A percentile compares a stretch with the other conserved stretches of the same genome.
Conservation (phyloP, 73 alveolate genomes). For the Stentor coeruleus region DNA sequence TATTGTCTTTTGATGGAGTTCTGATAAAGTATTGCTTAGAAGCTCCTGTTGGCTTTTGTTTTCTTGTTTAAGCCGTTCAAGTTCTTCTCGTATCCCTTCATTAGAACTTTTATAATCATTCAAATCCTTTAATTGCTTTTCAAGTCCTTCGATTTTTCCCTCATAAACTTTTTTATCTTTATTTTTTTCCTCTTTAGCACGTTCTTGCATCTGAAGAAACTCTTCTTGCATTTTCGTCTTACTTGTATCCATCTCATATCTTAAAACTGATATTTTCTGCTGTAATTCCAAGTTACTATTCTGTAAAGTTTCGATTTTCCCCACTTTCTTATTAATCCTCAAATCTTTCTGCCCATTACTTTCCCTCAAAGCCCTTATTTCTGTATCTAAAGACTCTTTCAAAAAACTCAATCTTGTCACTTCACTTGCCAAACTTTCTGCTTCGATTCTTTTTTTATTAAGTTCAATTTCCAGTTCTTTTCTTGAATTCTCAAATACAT, state of each 20-base stretch:
- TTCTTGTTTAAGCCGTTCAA: not conserved
- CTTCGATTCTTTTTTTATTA: not conserved
- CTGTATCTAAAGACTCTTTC: conserved; percentile 13
- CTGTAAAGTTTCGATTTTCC: conserved; percentile 3
- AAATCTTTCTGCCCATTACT: not conserved
- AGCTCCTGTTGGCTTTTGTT: not conserved
- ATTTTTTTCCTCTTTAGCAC: not conserved
- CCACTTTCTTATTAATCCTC: not conserved
- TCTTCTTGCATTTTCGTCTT: not conserved
- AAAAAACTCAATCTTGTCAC: not conserved
- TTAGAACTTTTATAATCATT: not conserved
- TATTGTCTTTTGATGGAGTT: not conserved
- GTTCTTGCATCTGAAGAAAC: not conserved
- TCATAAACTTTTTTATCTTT: not conserved
- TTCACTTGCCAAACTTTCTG: not conserved
- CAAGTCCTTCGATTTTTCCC: not conserved
- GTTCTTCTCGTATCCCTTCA: no score
- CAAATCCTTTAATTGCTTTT: not conserved
- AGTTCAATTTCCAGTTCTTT: conserved; percentile 14
- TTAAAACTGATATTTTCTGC: not conserved
- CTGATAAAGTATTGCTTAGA: not conserved
- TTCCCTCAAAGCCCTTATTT: conserved; percentile 6
- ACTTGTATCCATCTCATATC: not conserved
- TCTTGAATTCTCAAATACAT: not conserved
- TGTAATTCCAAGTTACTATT: not conserved